Percentiles rank a stretch among this genome's conserved stretches.
Evolutionary conservation across 352 stramenopile species (phyloP).

Genomic region (Phytophthora macrochlamydospora): DNA sequence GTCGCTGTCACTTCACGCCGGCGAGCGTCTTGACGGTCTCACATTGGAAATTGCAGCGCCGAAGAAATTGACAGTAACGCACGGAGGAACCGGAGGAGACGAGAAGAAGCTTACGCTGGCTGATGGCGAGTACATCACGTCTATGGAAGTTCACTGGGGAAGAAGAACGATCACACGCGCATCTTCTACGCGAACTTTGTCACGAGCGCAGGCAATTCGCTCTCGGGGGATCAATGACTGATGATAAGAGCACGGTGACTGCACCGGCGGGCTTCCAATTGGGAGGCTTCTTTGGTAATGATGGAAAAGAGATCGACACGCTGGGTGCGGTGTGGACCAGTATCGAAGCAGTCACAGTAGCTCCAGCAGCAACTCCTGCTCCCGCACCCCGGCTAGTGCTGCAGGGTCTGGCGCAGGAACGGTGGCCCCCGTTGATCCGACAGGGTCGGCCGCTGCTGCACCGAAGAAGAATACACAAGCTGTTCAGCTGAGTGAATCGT

Average conservation of each 20-base stretch:
- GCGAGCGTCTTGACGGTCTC: conserved; percentile 10
- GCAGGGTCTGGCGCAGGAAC: too few species aligned
- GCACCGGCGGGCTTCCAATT: conserved; percentile 46
- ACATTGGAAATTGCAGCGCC: conserved; percentile 6
- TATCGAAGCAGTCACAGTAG: conserved; percentile 4
- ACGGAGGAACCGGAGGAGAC: conserved; percentile 9
- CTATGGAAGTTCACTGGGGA: conserved; percentile 46
- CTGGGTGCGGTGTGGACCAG: conserved; percentile 51
- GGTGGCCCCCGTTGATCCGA: too few species aligned
- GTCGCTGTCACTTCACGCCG: conserved; percentile 7
- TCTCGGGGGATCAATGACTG: conserved; percentile 31
- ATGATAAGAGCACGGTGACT: conserved; percentile 32
- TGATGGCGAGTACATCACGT: conserved; percentile 43
- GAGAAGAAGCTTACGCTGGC: conserved; percentile 36
- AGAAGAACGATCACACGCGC: conserved; percentile 42
- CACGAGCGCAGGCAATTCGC: conserved; percentile 32
- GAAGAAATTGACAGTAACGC: conserved; percentile 1
- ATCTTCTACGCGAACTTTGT: conserved; percentile 34
- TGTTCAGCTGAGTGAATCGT: too few species aligned
- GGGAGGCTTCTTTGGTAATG: conserved; percentile 47
- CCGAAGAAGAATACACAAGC: too few species aligned
- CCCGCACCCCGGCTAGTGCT: too few species aligned
- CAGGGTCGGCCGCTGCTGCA: too few species aligned
- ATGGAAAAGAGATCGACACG: conserved; percentile 35
- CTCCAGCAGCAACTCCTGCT: too few species aligned